phyloP scores from a whole-genome alignment of 441 rosid genomes.

The Gossypium gossypioides region DNA sequence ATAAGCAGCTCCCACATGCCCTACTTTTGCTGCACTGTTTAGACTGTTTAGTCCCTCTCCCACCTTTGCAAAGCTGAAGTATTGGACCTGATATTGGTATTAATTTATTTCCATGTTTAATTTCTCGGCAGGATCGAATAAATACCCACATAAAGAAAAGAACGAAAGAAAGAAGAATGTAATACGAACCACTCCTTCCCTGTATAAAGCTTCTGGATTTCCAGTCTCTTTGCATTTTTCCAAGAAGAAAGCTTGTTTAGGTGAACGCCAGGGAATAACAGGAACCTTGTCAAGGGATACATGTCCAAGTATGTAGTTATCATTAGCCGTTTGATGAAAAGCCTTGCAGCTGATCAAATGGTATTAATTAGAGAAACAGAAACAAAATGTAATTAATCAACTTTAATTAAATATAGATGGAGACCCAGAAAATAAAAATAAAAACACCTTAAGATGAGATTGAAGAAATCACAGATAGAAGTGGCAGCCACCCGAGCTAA shows the following conservation, averaged over 20 bases:
- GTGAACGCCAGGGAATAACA: background rate
- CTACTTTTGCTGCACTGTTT: background rate
- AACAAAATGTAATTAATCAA: background rate
- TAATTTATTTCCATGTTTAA: background rate
- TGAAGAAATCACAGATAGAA: slow-evolving; percentile 9
- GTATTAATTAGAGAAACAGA: background rate
- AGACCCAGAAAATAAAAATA: background rate
- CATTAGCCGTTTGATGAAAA: slow-evolving; percentile 2
- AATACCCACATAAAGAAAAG: background rate
- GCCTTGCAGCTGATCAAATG: slow-evolving; percentile 13
- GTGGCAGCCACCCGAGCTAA: slow-evolving; percentile 17
- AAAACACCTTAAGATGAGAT: slow-evolving; percentile 4
- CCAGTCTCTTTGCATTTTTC: slow-evolving; percentile 10
- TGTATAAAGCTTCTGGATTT: slow-evolving; percentile 20
- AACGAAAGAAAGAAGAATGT: background rate
- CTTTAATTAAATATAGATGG: background rate
- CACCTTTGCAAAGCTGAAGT: background rate
- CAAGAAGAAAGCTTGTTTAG: background rate
- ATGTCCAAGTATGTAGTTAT: slow-evolving; percentile 9
- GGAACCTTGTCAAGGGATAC: slow-evolving; percentile 5
- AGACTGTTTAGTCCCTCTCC: slow-evolving; percentile 7
- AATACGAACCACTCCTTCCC: slow-evolving; percentile 17
- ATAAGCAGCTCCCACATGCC: slow-evolving; percentile 9
- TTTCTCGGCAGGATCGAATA: background rate
- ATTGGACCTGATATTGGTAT: slow-evolving; percentile 6